Percentiles rank a stretch among this genome's conserved stretches.
Conservation (phyloP, 2,329 filamentous ascomycete genomes). For the Plectosphaerella sp. region DNA sequence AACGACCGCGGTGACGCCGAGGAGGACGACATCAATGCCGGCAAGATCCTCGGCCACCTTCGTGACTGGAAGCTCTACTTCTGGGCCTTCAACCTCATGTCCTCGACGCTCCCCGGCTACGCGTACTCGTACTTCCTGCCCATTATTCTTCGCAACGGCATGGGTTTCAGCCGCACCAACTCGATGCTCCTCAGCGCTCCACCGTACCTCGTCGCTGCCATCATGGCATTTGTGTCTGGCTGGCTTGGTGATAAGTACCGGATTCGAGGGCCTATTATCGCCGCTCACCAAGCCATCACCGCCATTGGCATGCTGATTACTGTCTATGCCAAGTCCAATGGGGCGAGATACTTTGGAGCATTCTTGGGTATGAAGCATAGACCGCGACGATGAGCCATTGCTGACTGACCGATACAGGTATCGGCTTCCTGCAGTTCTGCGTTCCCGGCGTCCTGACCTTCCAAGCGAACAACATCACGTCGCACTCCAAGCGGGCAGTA, state of each 20-base stretch:
- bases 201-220: conserved; percentile 15
- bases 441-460: conserved; percentile 21
- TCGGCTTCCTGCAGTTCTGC: conserved; percentile 20
- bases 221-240: conserved; percentile 12
- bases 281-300: conserved; percentile 14
- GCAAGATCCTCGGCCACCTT: conserved; percentile 19
- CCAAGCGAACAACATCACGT: conserved; percentile 25
- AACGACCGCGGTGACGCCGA: conserved; percentile 12
- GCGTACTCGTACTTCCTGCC: conserved; percentile 30
- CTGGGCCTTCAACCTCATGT: conserved; percentile 26
- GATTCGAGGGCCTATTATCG: conserved; percentile 14
- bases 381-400: conserved; percentile 3
- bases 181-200: conserved; percentile 21
- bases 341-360: conserved; percentile 15
- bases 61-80: conserved; percentile 29
- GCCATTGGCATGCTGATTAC: conserved; percentile 15
- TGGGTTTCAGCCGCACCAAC: conserved; percentile 26
- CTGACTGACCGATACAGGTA: conserved; percentile 16
- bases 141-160: conserved; percentile 27
- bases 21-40: conserved; percentile 17
- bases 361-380: conserved; percentile 22
- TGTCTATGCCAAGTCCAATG: conserved; percentile 6
- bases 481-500: conserved; percentile 21
- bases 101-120: conserved; percentile 23
- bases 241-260: conserved; percentile 16